These are phyloP conservation scores for Protomyces macrosporus DNA, from an alignment of 1,139 yeast species.

Conservation along the genomic window DNA sequence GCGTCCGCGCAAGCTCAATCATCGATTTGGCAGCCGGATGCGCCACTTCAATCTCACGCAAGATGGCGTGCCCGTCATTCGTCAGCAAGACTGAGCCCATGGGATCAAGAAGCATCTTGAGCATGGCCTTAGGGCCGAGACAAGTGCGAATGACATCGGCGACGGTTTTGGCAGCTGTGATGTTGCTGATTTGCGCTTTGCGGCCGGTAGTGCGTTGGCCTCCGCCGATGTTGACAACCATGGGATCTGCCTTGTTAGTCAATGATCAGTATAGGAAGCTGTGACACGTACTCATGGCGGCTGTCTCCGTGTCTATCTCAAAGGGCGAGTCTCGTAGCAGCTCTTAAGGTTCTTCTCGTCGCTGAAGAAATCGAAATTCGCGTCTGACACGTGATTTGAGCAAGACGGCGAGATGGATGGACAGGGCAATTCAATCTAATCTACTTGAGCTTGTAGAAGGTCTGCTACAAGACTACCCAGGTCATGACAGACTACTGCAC, in stretches of 20 bases:
- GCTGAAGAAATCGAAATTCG: not conserved
- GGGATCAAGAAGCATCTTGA: conserved; percentile 95
- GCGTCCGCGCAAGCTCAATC: conserved; percentile 95
- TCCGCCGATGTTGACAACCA: conserved; percentile 21
- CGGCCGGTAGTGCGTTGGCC: conserved; percentile 93
- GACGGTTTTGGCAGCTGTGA: conserved; percentile 91
- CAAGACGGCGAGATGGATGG: not conserved
- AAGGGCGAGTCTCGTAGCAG: not conserved
- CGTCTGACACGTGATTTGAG: not conserved
- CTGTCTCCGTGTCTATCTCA: not conserved
- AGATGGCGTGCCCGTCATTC: conserved; percentile 93
- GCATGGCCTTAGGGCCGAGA: conserved; percentile 99
- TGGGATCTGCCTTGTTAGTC: conserved; percentile 1
- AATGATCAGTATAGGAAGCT: not conserved
- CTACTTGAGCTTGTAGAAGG: not conserved
- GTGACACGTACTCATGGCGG: not conserved
- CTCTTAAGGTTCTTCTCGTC: not conserved
- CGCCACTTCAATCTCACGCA: conserved; percentile 83
- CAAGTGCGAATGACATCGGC: conserved; percentile 73
- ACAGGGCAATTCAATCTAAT: not conserved
- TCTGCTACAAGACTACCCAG: no score
- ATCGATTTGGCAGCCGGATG: conserved; percentile 99
- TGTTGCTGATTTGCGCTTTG: conserved; percentile 92
- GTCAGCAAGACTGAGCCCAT: conserved; percentile 93
- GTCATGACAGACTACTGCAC: not conserved